Evolutionary conservation across 345 rosid species (phyloP).

Genomic region (Kernera saxatilis): DNA sequence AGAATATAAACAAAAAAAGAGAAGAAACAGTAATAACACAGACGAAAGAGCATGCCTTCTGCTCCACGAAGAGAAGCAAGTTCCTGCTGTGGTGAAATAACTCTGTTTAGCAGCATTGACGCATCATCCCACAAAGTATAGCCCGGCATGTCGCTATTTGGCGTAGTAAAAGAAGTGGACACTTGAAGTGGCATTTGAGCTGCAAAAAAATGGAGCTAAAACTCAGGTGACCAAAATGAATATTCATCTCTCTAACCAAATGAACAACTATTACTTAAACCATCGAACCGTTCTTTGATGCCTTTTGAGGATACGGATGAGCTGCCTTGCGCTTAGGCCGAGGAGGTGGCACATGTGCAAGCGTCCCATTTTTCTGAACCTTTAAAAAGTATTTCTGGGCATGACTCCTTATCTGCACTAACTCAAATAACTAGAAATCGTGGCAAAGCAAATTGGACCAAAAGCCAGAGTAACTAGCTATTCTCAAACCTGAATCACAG

Average conservation of each 20-base stretch:
- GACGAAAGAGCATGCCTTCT: slow-evolving; percentile 49
- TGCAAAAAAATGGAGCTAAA: slow-evolving; percentile 22
- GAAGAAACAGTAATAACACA: slow-evolving; percentile 1
- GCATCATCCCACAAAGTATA: slow-evolving; percentile 64
- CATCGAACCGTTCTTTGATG: slow-evolving; percentile 66
- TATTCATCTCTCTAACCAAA: neutral
- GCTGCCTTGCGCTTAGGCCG: slow-evolving; percentile 96
- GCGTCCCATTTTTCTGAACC: slow-evolving; percentile 89
- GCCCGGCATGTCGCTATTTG: slow-evolving; percentile 42
- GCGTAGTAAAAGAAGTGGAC: slow-evolving; percentile 44
- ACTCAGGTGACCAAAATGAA: neutral
- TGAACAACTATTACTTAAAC: neutral
- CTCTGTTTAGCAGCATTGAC: slow-evolving; percentile 44
- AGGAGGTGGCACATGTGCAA: slow-evolving; percentile 95
- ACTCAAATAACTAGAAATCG: too few species aligned
- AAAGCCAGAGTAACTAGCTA: neutral
- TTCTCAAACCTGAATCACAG: slow-evolving; percentile 83
- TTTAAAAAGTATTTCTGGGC: slow-evolving; percentile 97
- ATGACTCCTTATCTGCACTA: slow-evolving; percentile 97
- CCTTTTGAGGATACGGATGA: slow-evolving; percentile 96
- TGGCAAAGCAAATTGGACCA: neutral
- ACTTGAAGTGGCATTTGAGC: slow-evolving; percentile 59
- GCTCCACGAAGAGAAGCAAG: slow-evolving; percentile 39
- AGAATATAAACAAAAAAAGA: slow-evolving; percentile 3
- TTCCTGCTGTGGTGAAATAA: slow-evolving; percentile 47